Conservation (phyloP, 2,329 filamentous ascomycete species). For the Neopestalotiopsis sp. region DNA sequence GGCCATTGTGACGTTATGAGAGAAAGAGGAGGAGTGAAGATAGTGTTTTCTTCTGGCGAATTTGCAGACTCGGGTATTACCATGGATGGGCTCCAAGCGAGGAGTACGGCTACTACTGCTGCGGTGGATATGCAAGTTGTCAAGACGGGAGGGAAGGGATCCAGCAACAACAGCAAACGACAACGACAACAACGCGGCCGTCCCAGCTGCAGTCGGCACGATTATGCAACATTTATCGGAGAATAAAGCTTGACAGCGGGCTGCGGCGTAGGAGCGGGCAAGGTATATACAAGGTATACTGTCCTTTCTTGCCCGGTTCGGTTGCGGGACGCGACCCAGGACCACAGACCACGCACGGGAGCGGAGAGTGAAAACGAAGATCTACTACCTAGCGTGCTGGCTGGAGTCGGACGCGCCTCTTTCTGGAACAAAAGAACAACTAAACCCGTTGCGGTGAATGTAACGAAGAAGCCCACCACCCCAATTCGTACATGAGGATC, state of each 20-base stretch:
- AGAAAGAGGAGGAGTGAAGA: neutral
- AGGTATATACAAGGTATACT: conserved; percentile 8
- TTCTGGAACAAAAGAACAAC: neutral
- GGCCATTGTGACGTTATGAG: conserved; percentile 9
- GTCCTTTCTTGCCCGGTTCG: neutral
- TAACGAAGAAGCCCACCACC: neutral
- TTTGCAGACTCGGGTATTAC: neutral
- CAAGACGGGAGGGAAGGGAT: neutral
- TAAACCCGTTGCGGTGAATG: conserved; percentile 12
- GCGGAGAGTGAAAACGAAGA: neutral
- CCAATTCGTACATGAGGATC: neutral
- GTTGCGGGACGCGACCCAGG: conserved; percentile 1
- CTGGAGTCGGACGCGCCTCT: conserved; percentile 2
- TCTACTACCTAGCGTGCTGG: neutral
- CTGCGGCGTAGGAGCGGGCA: neutral
- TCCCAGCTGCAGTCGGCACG: neutral
- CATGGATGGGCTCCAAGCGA: neutral
- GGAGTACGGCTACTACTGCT: neutral
- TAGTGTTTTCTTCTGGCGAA: neutral
- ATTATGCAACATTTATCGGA: conserved; percentile 11
- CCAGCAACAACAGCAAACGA: no score
- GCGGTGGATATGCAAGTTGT: neutral
- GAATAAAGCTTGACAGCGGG: conserved; percentile 12
- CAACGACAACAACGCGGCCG: neutral
- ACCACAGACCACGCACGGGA: neutral